Evolutionary conservation across 805 yeast species (phyloP), one percentile per base, ranked within the genome.

Genomic region (Millerozyma acaciae): DNA sequence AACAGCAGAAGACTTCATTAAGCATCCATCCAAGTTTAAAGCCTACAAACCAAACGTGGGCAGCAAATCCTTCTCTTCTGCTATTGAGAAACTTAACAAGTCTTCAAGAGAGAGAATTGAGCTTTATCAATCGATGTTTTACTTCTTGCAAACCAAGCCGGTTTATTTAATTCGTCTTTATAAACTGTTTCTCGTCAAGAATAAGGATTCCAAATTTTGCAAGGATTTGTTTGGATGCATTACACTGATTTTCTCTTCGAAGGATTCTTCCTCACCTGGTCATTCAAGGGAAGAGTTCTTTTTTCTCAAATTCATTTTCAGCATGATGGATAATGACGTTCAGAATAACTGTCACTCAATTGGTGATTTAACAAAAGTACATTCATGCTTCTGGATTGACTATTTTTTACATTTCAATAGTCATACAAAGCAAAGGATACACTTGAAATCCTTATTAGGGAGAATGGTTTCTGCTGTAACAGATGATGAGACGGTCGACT

Each of bases 111-210:
- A 67, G 16, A 67, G 85, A 38, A 64, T 79, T 32, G 88, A 80
- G 39, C 56, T 76, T 1, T 84, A 83, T 55, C 96, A 82, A 46
- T 82, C 84, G 15, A 51, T 90, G 32, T 80, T 93, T 45, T 93
- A 82, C 50, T 60, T 90, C 16, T 56, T 93, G 27, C 97, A 93
- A 53, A 84, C 95, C 0, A 86, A 85, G 47, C 84, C 95, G 0
- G 53, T 57, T 1, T 90, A 90, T 48, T 69, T 89, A 50, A 67
- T 78, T 2, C 60, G 76, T 9, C 55, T 86, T 21, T 73, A 77
- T 35, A 54, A 62, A 10, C 46, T 55, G 7, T 54, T 60, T 18
- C 44, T 30, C 39, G 53, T 48, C 33, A 47, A 16, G 32, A 48
- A 41, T 40, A 61, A 41, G 48, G 57, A 45, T 35, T 32, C 52